Evolutionary conservation across 306 rosid genomes (phyloP).

Genomic region (Cicer bijugum): DNA sequence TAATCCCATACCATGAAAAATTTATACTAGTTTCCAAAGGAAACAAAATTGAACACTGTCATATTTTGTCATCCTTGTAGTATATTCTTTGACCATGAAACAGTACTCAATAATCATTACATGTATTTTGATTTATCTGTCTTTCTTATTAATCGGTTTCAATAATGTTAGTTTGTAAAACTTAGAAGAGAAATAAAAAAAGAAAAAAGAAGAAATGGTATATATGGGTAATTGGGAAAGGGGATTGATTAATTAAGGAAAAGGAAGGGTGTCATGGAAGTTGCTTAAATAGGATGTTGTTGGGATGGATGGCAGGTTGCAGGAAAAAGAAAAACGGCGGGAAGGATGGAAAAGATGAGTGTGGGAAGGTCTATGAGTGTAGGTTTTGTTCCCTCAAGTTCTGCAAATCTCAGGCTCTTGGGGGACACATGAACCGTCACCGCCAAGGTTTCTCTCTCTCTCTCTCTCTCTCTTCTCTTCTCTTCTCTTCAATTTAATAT

Average conservation of each 20-base stretch:
- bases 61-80: slow-evolving; percentile 6
- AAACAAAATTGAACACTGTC: slow-evolving; percentile 33
- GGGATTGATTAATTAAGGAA: slow-evolving; percentile 21
- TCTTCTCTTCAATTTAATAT: neutral
- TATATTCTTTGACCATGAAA: slow-evolving; percentile 42
- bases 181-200: slow-evolving; percentile 11
- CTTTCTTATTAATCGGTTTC: too few species aligned
- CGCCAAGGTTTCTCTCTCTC: slow-evolving; percentile 76
- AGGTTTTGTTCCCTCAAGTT: slow-evolving; percentile 99
- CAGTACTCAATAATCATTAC: slow-evolving; percentile 2
- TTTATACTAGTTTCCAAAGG: slow-evolving; percentile 34
- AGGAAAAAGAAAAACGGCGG: slow-evolving; percentile 89
- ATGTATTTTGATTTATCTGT: neutral
- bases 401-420: slow-evolving; percentile 99
- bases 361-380: slow-evolving; percentile 94
- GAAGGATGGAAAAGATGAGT: slow-evolving; percentile 79
- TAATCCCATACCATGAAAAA: slow-evolving; percentile 23
- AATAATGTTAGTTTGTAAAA: neutral
- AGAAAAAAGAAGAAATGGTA: too few species aligned
- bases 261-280: slow-evolving; percentile 47
- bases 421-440: slow-evolving; percentile 99
- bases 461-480: neutral
- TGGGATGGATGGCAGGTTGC: slow-evolving; percentile 60
- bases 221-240: slow-evolving; percentile 44
- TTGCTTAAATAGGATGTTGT: slow-evolving; percentile 47